A percentile compares a stretch with the other conserved stretches of the same genome.
These are phyloP conservation scores for Geum urbanum DNA, from an alignment of 306 rosid species.

Conservation along the genomic window DNA sequence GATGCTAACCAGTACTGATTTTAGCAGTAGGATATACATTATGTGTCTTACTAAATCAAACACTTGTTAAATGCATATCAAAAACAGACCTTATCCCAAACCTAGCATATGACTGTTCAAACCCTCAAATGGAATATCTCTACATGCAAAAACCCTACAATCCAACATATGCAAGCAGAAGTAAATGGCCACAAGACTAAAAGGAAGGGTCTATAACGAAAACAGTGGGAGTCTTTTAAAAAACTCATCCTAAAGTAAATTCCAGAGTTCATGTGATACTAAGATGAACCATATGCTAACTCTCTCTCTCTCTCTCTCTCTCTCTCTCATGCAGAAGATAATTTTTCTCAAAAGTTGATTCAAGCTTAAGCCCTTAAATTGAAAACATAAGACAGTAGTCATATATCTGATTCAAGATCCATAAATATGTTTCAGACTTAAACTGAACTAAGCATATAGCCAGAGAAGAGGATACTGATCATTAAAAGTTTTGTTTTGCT, in stretches of 20 bases:
- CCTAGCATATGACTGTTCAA: not conserved
- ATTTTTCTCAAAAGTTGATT: not conserved
- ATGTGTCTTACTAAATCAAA: not conserved
- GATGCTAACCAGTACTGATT: not conserved
- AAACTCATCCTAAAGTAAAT: not conserved
- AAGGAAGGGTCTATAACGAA: not conserved
- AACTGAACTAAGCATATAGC: not conserved
- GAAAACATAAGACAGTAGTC: not conserved
- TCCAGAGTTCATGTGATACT: not conserved
- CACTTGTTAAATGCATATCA: not conserved
- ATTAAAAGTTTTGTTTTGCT: conserved; percentile 83
- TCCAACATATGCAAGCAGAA: not conserved
- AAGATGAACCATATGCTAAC: not conserved
- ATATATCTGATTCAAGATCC: not conserved
- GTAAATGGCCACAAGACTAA: not conserved
- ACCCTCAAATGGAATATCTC: not conserved
- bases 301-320: no score
- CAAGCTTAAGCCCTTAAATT: not conserved
- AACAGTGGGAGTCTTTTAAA: not conserved
- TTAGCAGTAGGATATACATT: not conserved
- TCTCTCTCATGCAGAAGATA: not conserved
- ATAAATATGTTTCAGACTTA: not conserved
- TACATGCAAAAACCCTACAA: not conserved
- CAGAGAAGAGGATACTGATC: conserved; percentile 83
- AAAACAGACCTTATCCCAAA: not conserved